Percentiles rank a stretch among this genome's conserved stretches.
Evolutionary conservation across 768 basidiomycete species (phyloP).

Genomic region (Leccinum boreale): DNA sequence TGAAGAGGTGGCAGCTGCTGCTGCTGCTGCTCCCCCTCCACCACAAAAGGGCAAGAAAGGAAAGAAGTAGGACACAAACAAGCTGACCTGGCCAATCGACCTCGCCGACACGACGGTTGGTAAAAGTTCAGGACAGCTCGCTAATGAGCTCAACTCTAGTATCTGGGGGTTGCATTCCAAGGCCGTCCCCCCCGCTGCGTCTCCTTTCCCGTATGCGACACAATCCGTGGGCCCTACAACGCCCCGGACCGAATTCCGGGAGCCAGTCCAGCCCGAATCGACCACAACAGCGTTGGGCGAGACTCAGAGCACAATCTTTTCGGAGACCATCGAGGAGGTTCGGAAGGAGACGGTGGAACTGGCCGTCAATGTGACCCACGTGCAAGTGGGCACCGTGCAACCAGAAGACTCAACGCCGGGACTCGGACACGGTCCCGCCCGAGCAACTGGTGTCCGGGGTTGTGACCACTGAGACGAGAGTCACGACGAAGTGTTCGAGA

Average conservation of each 20-base stretch:
- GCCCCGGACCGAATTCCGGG: constrained; percentile 15
- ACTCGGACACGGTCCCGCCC: constrained; percentile 23
- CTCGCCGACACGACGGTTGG: constrained; percentile 36
- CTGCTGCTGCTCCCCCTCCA: neutral
- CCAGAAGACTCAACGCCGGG: constrained; percentile 7
- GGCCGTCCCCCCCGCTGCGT: constrained; percentile 26
- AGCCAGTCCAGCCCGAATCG: constrained; percentile 1
- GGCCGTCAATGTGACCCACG: constrained; percentile 13
- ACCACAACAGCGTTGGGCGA: constrained; percentile 15
- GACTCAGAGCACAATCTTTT: neutral
- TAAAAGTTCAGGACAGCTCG: constrained; percentile 38
- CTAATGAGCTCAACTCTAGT: constrained; percentile 41
- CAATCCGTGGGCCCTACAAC: constrained; percentile 25
- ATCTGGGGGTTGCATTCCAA: constrained; percentile 45
- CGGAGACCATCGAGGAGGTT: neutral
- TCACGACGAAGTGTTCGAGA: neutral
- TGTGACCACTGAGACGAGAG: neutral
- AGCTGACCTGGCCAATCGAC: constrained; percentile 30
- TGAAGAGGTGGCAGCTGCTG: constrained; percentile 4
- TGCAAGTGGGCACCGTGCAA: neutral
- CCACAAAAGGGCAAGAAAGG: constrained; percentile 12
- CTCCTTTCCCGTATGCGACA: constrained; percentile 22
- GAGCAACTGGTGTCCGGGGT: constrained; percentile 11
- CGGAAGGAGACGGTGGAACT: constrained; percentile 1
- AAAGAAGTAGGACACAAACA: constrained; percentile 23